Conservation (phyloP, 2,329 filamentous ascomycete species). For the Triangularia setosa region DNA sequence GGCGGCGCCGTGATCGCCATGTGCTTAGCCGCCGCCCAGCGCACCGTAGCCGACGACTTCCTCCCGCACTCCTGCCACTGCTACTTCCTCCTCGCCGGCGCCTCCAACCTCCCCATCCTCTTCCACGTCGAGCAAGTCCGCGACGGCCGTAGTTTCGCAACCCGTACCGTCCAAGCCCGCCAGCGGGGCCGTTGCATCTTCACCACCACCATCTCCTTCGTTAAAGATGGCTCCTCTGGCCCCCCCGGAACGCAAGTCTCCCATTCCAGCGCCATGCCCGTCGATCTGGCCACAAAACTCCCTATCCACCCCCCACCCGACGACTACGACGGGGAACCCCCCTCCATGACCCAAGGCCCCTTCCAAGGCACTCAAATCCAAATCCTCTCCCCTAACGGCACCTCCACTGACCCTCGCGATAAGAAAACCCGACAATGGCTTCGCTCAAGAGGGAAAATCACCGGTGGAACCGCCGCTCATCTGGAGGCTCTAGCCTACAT, state of each 20-base stretch:
- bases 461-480: constrained; percentile 76
- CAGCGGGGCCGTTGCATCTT: constrained; percentile 89
- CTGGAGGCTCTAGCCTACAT: constrained; percentile 88
- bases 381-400: constrained; percentile 33
- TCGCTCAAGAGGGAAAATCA: constrained; percentile 70
- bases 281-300: constrained; percentile 7
- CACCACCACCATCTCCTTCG: constrained; percentile 90
- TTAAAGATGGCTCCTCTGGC: constrained; percentile 58
- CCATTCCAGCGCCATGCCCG: constrained; percentile 62
- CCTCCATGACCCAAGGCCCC: constrained; percentile 48
- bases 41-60: constrained; percentile 77
- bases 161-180: constrained; percentile 90
- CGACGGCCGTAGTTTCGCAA: constrained; percentile 84
- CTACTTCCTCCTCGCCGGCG: constrained; percentile 94
- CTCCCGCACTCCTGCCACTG: constrained; percentile 95
- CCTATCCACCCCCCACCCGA: constrained; percentile 25
- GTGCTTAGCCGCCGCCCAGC: constrained; percentile 80
- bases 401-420: constrained; percentile 53
- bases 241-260: constrained; percentile 45
- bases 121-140: constrained; percentile 95
- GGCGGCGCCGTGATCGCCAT: constrained; percentile 92
- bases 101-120: constrained; percentile 77
- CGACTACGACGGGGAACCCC: constrained; percentile 43
- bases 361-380: constrained; percentile 45
- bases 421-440: constrained; percentile 73